Evolutionary conservation across 1,284 basidiomycete genomes (phyloP), one percentile per base, ranked within the genome.

Genomic region (Mycena citricolor): DNA sequence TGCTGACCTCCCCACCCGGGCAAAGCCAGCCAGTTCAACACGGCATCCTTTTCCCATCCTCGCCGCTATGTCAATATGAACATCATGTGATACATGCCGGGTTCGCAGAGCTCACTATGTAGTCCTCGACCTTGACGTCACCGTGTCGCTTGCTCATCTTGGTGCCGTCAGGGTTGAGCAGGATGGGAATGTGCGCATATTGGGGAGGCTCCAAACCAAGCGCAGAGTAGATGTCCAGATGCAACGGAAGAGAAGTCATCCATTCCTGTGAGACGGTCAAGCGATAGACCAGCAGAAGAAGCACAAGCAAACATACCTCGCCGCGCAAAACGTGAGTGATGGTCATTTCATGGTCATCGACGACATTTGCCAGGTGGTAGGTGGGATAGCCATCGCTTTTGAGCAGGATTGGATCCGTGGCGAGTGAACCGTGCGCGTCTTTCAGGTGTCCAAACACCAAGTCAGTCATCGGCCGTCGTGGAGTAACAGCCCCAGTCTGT

Each of bases 131-230:
- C 29, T 79, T 76, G 1, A 94, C 92, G 57, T 97, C 92, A 2
- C 91, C 94, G 16, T 87, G 84, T 8, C 97, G 76, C 62, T 99
- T 99, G 16, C 89, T 93, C 75, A 99, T 89, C 64, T 99, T 99
- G 3, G 83, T 80, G 0, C 94, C 94, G 61, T 98, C 92, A 0
- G 83, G 71, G 58, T 98, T 98, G 26, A 97, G 73, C 1, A 99
- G 70, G 24, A 99, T 74, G 0, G 95, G 95, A 3, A 99, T 71
- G 62, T 99, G 97, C 0, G 85, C 95, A 54, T 94, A 99, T 47
- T 79, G 63, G 0, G 97, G 97, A 1, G 87, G 77, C 4, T 67
- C 55, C 34, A 92, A 70, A 0, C 76, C 79, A 6, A 99, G 76
- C 3, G 85, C 84, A 4, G 83, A 73, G 61, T 98, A 99, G 12